Evolutionary conservation across 352 stramenopile species (phyloP).

Genomic region (Phytophthora colocasiae): DNA sequence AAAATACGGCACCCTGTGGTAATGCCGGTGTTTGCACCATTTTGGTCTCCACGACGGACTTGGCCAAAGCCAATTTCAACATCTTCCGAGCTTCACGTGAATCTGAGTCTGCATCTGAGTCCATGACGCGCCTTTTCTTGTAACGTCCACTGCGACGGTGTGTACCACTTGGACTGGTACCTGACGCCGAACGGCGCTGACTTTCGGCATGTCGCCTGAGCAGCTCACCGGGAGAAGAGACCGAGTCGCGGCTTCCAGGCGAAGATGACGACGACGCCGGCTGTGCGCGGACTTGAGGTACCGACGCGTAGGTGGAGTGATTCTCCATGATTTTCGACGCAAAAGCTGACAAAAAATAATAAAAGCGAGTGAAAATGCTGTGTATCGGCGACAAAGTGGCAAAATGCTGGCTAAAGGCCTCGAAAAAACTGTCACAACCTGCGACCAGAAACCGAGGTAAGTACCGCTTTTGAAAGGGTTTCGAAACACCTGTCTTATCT

Average conservation of each 20-base stretch:
- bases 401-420: conserved; percentile 17
- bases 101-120: conserved; percentile 33
- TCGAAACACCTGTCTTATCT: not conserved
- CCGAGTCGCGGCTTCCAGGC: conserved; percentile 14
- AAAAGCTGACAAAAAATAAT: conserved; percentile 20
- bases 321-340: conserved; percentile 17
- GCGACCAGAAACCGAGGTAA: conserved; percentile 19
- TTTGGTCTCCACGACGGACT: conserved; percentile 65
- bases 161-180: conserved; percentile 45
- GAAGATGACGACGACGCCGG: not conserved
- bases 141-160: conserved; percentile 31
- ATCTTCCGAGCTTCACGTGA: conserved; percentile 51
- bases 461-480: conserved; percentile 8
- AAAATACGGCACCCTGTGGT: conserved; percentile 66
- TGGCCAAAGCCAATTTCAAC: conserved; percentile 68
- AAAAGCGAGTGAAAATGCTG: conserved; percentile 6
- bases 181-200: conserved; percentile 17
- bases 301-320: not conserved
- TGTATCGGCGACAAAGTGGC: conserved; percentile 1
- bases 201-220: conserved; percentile 32
- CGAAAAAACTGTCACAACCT: conserved; percentile 15
- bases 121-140: conserved; percentile 47
- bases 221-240: conserved; percentile 22
- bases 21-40: conserved; percentile 36
- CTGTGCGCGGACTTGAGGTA: not conserved